Evolutionary conservation across 2,329 filamentous ascomycete species (phyloP).

Genomic region (Sclerotinia minor): DNA sequence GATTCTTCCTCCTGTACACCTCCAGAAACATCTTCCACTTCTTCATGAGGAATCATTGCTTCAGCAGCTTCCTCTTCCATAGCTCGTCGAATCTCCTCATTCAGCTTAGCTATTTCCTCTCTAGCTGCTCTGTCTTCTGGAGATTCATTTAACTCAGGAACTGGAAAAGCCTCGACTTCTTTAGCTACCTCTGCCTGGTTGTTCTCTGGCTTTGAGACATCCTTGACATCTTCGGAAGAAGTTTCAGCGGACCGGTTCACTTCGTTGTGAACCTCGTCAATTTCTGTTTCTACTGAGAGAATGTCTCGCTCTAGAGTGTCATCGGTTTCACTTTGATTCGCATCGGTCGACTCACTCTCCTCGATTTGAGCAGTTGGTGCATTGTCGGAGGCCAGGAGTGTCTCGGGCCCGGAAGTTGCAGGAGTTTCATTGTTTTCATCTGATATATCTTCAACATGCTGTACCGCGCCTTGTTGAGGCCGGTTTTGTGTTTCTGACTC

Average conservation of each 20-base stretch:
- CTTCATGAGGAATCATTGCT: conserved; percentile 1
- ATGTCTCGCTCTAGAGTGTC: not conserved
- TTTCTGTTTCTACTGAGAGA: not conserved
- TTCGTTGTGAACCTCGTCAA: not conserved
- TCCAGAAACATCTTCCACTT: not conserved
- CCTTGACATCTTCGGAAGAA: not conserved
- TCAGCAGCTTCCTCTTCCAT: conserved; percentile 18
- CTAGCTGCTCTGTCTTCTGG: conserved; percentile 18
- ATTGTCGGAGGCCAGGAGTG: not conserved
- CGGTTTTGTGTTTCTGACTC: not conserved
- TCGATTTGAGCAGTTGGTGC: not conserved
- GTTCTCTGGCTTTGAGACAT: not conserved
- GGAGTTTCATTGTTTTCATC: not conserved
- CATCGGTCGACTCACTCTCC: not conserved
- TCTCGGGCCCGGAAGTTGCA: not conserved
- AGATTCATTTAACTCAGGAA: not conserved
- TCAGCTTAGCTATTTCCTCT: conserved; percentile 21
- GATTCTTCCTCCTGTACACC: not conserved
- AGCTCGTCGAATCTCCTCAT: conserved; percentile 22
- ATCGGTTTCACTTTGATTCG: not conserved
- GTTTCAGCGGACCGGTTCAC: not conserved
- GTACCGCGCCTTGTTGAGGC: not conserved
- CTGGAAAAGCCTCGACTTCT: no score
- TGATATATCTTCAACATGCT: not conserved
- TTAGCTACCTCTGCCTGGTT: not conserved